A percentile compares a stretch with the other conserved stretches of the same genome.
phyloP scores from a whole-genome alignment of 805 yeast genomes.

The Starmerella apicola region DNA sequence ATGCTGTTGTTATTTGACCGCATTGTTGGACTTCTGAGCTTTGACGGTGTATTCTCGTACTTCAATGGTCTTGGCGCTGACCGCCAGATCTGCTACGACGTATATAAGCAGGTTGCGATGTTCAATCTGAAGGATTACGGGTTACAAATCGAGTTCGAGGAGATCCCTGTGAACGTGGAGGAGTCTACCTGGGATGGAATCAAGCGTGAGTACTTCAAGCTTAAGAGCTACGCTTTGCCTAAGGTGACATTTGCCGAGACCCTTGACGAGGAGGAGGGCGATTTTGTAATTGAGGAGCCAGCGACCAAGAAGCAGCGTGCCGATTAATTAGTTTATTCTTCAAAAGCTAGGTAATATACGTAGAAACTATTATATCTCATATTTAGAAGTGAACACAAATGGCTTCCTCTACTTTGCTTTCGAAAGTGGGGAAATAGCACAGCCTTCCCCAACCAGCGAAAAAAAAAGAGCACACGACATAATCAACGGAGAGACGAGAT shows the following conservation, averaged over 20 bases:
- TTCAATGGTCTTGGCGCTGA: constrained; percentile 88
- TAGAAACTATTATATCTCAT: too few relatives aligned
- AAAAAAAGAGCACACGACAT: too few relatives aligned
- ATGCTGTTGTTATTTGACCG: constrained; percentile 76
- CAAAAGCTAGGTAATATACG: too few relatives aligned
- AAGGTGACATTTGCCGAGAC: constrained; percentile 18
- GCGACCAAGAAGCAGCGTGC: too few relatives aligned
- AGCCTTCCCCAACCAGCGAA: too few relatives aligned
- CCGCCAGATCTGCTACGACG: constrained; percentile 62
- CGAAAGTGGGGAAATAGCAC: too few relatives aligned
- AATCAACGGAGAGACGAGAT: too few relatives aligned
- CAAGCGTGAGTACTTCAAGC: constrained; percentile 27
- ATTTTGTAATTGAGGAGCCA: too few relatives aligned
- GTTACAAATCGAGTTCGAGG: constrained; percentile 43
- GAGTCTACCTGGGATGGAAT: constrained; percentile 28
- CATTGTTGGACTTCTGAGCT: constrained; percentile 69
- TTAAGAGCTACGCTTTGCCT: constrained; percentile 26
- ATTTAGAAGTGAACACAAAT: too few relatives aligned
- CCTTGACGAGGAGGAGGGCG: constrained; percentile 17
- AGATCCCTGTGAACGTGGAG: constrained; percentile 26
- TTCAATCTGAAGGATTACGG: constrained; percentile 74
- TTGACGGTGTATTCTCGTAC: constrained; percentile 75
- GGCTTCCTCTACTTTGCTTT: too few relatives aligned
- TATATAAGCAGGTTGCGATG: constrained; percentile 70
- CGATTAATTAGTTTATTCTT: too few relatives aligned